phyloP scores from a whole-genome alignment of 2,329 filamentous ascomycete genomes.

The Fusarium dlaminii region DNA sequence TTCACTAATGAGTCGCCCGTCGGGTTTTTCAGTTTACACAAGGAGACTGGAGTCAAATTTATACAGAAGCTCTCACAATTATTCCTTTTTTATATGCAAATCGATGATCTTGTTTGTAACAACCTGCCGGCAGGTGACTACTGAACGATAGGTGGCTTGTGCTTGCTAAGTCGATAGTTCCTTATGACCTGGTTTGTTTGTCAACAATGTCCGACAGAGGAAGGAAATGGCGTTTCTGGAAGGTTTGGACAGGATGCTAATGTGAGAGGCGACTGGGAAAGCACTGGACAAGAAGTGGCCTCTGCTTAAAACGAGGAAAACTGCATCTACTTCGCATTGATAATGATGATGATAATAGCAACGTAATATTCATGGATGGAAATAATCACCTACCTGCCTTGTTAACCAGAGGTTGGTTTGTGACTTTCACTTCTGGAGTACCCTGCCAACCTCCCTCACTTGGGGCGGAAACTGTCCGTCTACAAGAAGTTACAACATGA shows the following conservation, averaged over 20 bases:
- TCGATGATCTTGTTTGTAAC: slow-evolving; percentile 8
- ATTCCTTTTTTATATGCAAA: neutral
- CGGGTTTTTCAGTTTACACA: neutral
- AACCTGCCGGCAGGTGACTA: slow-evolving; percentile 5
- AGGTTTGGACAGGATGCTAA: neutral
- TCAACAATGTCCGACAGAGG: neutral
- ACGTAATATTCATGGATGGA: neutral
- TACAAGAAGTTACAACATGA: neutral
- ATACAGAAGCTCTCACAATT: neutral
- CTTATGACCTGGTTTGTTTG: neutral
- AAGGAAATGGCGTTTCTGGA: slow-evolving; percentile 13
- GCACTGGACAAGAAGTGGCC: slow-evolving; percentile 6
- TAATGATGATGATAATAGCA: neutral
- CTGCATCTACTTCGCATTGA: neutral
- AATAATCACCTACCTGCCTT: neutral
- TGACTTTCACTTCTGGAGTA: neutral
- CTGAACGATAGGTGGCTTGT: neutral
- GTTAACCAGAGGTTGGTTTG: neutral
- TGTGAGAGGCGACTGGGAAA: neutral
- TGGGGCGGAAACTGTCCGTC: neutral
- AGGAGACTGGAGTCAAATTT: neutral
- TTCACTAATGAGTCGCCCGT: slow-evolving; percentile 4
- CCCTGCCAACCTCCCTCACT: neutral
- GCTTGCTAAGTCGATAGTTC: slow-evolving; percentile 3
- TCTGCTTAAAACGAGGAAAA: neutral